Evolutionary conservation across 352 stramenopile species (phyloP).

Genomic region (Globisporangium yorkense): DNA sequence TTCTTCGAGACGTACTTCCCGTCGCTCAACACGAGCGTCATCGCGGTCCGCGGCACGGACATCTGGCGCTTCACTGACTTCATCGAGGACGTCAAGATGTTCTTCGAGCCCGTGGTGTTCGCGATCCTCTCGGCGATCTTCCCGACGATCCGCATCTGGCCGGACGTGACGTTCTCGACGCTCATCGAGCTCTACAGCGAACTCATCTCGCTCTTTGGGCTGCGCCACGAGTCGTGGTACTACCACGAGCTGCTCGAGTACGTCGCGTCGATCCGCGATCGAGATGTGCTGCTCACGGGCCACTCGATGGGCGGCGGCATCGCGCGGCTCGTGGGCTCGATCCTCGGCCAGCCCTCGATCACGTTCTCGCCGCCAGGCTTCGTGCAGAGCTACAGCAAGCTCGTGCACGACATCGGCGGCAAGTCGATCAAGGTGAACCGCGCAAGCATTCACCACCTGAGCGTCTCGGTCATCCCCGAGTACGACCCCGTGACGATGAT

Average conservation of each 20-base stretch:
- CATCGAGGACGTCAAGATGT: slow-evolving; percentile 90
- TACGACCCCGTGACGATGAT: slow-evolving; percentile 89
- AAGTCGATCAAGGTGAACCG: slow-evolving; percentile 39
- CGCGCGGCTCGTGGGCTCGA: slow-evolving; percentile 74
- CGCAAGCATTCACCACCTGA: slow-evolving; percentile 71
- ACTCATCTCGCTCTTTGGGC: slow-evolving; percentile 80
- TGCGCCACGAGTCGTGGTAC: slow-evolving; percentile 85
- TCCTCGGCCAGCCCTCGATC: slow-evolving; percentile 69
- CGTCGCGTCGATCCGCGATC: slow-evolving; percentile 67
- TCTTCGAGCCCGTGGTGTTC: slow-evolving; percentile 87
- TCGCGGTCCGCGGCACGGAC: slow-evolving; percentile 84
- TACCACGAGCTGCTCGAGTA: slow-evolving; percentile 86
- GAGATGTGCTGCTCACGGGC: slow-evolving; percentile 80
- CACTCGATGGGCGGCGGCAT: slow-evolving; percentile 88
- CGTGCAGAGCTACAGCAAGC: slow-evolving; percentile 87
- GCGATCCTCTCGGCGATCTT: slow-evolving; percentile 86
- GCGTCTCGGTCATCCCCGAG: slow-evolving; percentile 82
- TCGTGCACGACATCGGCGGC: slow-evolving; percentile 77
- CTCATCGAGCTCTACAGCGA: slow-evolving; percentile 86
- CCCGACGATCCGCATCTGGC: slow-evolving; percentile 89
- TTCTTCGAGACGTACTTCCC: slow-evolving; percentile 82
- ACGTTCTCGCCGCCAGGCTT: slow-evolving; percentile 84
- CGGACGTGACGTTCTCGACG: slow-evolving; percentile 84
- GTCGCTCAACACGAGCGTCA: slow-evolving; percentile 77
- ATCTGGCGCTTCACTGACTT: slow-evolving; percentile 89